Conservation (phyloP, 163 green algal genomes). For the Chlamydomonas reinhardtii region DNA sequence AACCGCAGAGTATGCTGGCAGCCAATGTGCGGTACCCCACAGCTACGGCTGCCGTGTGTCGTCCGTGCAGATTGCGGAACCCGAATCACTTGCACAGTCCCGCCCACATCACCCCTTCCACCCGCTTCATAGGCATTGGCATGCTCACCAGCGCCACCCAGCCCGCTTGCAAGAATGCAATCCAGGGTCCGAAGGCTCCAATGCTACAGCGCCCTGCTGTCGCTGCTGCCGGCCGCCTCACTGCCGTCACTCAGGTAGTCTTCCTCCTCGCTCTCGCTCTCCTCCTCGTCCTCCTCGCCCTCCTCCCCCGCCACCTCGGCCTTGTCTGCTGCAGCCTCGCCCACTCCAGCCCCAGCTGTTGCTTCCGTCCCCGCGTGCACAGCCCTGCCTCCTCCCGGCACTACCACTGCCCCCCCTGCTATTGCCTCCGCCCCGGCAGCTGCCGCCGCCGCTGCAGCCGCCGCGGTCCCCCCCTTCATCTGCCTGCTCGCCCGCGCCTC, state of each 20-base stretch:
- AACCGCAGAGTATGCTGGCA: too few relatives aligned
- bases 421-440: background rate
- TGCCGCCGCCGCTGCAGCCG: background rate
- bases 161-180: too few relatives aligned
- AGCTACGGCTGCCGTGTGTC: too few relatives aligned
- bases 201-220: background rate
- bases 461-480: background rate
- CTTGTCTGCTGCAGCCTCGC: too few relatives aligned
- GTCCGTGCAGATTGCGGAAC: too few relatives aligned
- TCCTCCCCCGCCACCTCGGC: background rate
- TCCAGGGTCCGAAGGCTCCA: too few relatives aligned
- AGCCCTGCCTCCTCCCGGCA: too few relatives aligned
- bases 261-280: slow-evolving; percentile 7
- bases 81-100: too few relatives aligned
- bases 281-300: slow-evolving; percentile 5
- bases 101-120: too few relatives aligned
- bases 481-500: background rate
- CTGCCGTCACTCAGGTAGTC: slow-evolving; percentile 11
- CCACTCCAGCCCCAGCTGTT: background rate
- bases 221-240: background rate
- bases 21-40: too few relatives aligned
- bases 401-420: background rate
- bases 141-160: too few relatives aligned
- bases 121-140: too few relatives aligned
- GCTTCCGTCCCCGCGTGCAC: background rate